Evolutionary conservation across 2,329 filamentous ascomycete species (phyloP).

Genomic region (Penicillium sp.): DNA sequence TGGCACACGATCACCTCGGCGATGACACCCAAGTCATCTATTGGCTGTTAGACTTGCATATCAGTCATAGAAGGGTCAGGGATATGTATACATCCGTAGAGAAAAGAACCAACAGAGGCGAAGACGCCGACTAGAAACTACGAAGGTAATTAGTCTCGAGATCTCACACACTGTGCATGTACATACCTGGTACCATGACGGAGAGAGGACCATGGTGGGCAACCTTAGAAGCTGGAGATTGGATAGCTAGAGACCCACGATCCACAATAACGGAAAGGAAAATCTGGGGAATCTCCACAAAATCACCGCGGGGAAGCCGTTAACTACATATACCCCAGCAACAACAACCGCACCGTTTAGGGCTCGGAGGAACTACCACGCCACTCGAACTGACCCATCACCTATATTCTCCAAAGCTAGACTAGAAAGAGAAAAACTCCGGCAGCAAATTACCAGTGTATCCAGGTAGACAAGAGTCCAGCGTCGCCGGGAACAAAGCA

Average conservation of each 20-base stretch:
- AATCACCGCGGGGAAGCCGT: conserved; percentile 6
- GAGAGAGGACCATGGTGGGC: conserved; percentile 50
- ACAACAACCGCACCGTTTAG: background rate
- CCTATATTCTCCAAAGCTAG: background rate
- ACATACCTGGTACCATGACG: conserved; percentile 53
- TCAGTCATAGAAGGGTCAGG: background rate
- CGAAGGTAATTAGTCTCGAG: background rate
- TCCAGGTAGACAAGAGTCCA: background rate
- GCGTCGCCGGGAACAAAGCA: background rate
- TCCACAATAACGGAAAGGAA: conserved; percentile 18
- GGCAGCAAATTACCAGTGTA: background rate
- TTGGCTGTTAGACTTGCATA: conserved; percentile 1
- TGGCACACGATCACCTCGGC: conserved; percentile 51
- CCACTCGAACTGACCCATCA: conserved; percentile 2
- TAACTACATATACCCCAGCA: conserved; percentile 13
- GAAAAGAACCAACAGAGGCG: conserved; percentile 55
- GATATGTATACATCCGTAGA: conserved; percentile 48
- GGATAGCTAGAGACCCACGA: conserved; percentile 2
- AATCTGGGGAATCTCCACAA: conserved; percentile 24
- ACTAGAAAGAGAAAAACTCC: background rate
- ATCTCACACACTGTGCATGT: conserved; percentile 18
- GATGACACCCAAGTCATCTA: conserved; percentile 56
- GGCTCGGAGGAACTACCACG: conserved; percentile 7
- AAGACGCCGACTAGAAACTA: conserved; percentile 57
- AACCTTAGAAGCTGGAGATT: background rate